Base-by-base conservation (phyloP, 1,284 basidiomycete genomes). In the Ganoderma meredithae region DNA sequence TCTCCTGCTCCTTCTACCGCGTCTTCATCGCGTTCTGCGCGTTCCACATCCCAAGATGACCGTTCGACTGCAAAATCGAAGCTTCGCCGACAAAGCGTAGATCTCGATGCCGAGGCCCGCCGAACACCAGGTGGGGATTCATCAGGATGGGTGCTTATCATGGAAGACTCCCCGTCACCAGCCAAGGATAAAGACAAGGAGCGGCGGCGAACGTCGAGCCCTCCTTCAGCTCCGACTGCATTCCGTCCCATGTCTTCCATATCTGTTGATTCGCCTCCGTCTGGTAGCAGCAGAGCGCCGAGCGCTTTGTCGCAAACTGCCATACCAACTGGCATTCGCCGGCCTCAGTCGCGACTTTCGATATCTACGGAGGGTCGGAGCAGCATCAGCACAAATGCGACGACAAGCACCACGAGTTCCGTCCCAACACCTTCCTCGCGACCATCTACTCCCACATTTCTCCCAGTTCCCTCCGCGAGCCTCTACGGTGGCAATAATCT, bases 71-170 rank as follows among this genome's bases (percentile, higher is more conserved):
- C 70, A 17, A 62, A 67, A 9, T 60, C 75, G 47, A 74, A 75
- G 44, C 67, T 75, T 0, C 73, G 76, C 68, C 74, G 81, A 63
- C 76, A 74, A 56, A 79, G 78, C 56, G 69, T 75, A 19, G 81
- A 83, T 60, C 68, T 74, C 2, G 77, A 76, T 17, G 72, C 71
- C 6, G 80, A 80, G 12, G 76, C 68, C 64, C 77, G 72, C 63
- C 75, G 75, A 33, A 85, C 82, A 31, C 81, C 84, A 39, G 81
- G 79, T 47, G 85, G 84, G 31, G 91, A 92, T 74, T 82, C 88
- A 5, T 87, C 91, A 36, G 92, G 92, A 62, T 94, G 92, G 92
- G 92, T 94, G 44, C 84, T 93, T 39, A 91, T 94, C 63, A 92
- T 93, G 91, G 92, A 93, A 71, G 92, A 93, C 73, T 88, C 90